These are phyloP conservation scores for Ascochyta clinopodiicola DNA, from an alignment of 2,329 filamentous ascomycete genomes.

Conservation along the genomic window DNA sequence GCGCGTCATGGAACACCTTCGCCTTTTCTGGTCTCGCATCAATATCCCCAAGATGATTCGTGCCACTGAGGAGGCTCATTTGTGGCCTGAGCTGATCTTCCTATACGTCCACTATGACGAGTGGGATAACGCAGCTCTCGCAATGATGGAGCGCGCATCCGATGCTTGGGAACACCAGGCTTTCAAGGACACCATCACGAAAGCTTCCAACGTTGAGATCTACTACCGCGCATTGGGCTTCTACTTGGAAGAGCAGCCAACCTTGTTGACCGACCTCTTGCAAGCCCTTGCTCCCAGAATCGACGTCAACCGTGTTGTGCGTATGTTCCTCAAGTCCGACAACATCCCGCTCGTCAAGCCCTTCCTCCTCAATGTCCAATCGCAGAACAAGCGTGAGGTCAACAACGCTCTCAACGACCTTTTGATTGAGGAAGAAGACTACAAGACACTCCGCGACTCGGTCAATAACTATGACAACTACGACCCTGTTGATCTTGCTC, in stretches of 20 bases:
- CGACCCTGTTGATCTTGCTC: conserved; percentile 89
- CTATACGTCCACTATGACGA: conserved; percentile 98
- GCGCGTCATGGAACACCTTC: conserved; percentile 96
- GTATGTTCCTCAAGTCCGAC: conserved; percentile 98
- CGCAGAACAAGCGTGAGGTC: conserved; percentile 96
- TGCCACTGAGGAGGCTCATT: conserved; percentile 89
- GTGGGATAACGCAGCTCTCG: conserved; percentile 93
- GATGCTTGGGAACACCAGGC: conserved; percentile 99
- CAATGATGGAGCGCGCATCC: conserved; percentile 96
- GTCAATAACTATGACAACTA: conserved; percentile 99
- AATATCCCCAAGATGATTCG: conserved; percentile 98
- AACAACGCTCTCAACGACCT: conserved; percentile 98
- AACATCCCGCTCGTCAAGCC: conserved; percentile 98
- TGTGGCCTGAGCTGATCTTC: conserved; percentile 98
- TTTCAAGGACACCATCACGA: conserved; percentile 98
- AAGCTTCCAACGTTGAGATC: conserved; percentile 98
- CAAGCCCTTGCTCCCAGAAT: conserved; percentile 91
- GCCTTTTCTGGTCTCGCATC: conserved; percentile 97
- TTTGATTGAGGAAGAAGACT: conserved; percentile 97
- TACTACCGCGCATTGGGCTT: conserved; percentile 98
- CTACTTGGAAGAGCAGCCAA: conserved; percentile 96
- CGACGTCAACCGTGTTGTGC: conserved; percentile 98
- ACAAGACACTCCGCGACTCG: conserved; percentile 97
- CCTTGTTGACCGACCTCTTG: conserved; percentile 91
- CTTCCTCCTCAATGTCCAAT: conserved; percentile 94